Evolutionary conservation across 805 yeast species (phyloP), one percentile per base, ranked within the genome.

Genomic region (Schwanniomyces pseudopolymorphus): DNA sequence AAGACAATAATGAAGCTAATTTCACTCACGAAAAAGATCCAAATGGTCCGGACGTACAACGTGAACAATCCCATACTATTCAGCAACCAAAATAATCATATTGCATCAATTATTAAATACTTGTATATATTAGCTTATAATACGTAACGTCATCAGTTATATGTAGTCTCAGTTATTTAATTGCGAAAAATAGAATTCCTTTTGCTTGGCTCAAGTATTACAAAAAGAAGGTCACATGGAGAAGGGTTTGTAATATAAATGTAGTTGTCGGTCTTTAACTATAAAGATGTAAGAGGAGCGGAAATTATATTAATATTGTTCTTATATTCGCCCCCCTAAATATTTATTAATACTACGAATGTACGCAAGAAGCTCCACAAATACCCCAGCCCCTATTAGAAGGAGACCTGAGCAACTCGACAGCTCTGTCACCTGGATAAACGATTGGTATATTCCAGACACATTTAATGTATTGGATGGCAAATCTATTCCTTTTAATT

Each of bases 381-480:
- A 52, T 27, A 55, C 59, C 7, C 57, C 60, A 24, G 53, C 44
- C 5, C 57, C 56, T 16, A 26, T 37, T 13, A 40, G 25, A 13
- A 20, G 44, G 4, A 40, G 36, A 33, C 61, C 60, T 43, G 63
- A 61, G 35, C 60, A 52, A 33, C 35, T 56, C 36, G 59, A 54
- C 10, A 60, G 54, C 22, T 56, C 60, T 19, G 52, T 57, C 45
- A 67, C 72, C 10, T 72, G 77, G 77, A 61, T 63, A 42, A 64
- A 67, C 33, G 74, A 66, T 49, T 70, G 75, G 75, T 67, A 65
- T 52, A 51, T 51, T 26, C 70, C 72, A 6, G 49, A 47, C 20
- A 54, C 50, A 6, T 33, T 42, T 4, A 42, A 17, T 39, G 46
- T 31, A 33, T 38, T 28, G 31, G 24, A 24, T 24, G 24, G 43